Base-by-base conservation (phyloP, 1,139 yeast genomes). In the Candida sp. region DNA sequence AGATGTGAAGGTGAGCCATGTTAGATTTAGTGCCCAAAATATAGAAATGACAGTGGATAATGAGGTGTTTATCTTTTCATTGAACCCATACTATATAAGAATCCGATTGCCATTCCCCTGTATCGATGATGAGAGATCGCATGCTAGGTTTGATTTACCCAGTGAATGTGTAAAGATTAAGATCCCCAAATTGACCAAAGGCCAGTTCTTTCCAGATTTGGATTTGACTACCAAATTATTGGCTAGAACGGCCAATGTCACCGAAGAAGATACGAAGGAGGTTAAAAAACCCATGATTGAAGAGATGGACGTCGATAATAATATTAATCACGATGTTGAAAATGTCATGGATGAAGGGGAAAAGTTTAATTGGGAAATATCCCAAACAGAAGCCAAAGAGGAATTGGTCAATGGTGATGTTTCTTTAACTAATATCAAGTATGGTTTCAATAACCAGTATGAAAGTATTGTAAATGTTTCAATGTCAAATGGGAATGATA, bases 51-150 rank as follows among this genome's bases (percentile, higher is more conserved):
- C 81, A 5, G 89, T 87, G 1, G 84, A 87, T 35, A 79, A 78
- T 19, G 82, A 84, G 39, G 64, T 87, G 27, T 84, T 93, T 53
- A 82, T 91, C 22, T 91, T 93, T 63, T 81, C 95, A n/a, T 65
- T 91, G 44, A 76, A 85, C 1, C 99, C 99, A 2, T 93, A 93
- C 63, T 93, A 91, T 57, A 69, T 93, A 35, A 72, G 99, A 48
- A 68, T 93, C 40, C 68, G 96, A 48, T 81, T 93, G 40, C 90
- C 96, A 0, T 75, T 77, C 40, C 60, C 73, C 12, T 63, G 88
- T 45, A 70, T 87, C 3, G 91, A 89, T 52, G 96, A 88, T 54
- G 91, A 84, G 47, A 64, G 86, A 36, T 73, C 84, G 1, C 68
- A 68, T 43, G 87, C 95, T 0, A 75, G 72, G 38, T 84, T 75